Evolutionary conservation across 2,329 filamentous ascomycete genomes (phyloP), one percentile per base, ranked within the genome.

Genomic region (Fusarium sp.): DNA sequence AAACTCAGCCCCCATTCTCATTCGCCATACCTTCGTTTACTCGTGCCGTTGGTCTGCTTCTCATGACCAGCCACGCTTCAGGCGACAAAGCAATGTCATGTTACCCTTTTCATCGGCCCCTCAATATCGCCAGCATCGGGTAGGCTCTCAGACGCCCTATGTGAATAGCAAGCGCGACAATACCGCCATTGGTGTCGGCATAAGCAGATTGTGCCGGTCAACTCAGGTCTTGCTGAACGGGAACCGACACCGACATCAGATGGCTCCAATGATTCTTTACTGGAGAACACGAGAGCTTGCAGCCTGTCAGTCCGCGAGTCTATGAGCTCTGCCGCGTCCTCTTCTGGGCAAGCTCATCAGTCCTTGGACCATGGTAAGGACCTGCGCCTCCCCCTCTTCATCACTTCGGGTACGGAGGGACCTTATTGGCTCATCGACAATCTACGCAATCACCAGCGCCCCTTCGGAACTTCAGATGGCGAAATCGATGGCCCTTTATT

Each of bases 371-470:
- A 47, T 57, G 55, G 67, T 57, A 46, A 60, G 63, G 58, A 58
- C 56, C 41, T 63, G 57, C 49, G 57, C 46, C 66, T 58, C 58
- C 72, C 65, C 68, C 59, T 60, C 58, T 48, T 58, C 62, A 68
- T 66, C 66, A 58, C 65, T 74, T 75, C 76, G 76, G 72, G 73
- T 76, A 75, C 25, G 65, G 70, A 43, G 43, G 45, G 15, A 56
- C 72, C 62, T 68, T 54, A 77, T 77, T 77, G 75, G 75, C 57
- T 60, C 61, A 31, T 59, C 45, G 36, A 45, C 49, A 61, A 60
- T 51, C 57, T 66, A 63, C 63, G 65, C 62, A 69, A 66, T 66
- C 54, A 66, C 42, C 58, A 64, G 49, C 67, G 51, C 55, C 59
- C 55, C 58, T 46, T 66, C 61, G 66, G 66, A 60, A 63, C 61